A percentile compares a stretch with the other conserved stretches of the same genome.
These are phyloP conservation scores for Mycena rosella DNA, from an alignment of 768 basidiomycete species.

Conservation along the genomic window DNA sequence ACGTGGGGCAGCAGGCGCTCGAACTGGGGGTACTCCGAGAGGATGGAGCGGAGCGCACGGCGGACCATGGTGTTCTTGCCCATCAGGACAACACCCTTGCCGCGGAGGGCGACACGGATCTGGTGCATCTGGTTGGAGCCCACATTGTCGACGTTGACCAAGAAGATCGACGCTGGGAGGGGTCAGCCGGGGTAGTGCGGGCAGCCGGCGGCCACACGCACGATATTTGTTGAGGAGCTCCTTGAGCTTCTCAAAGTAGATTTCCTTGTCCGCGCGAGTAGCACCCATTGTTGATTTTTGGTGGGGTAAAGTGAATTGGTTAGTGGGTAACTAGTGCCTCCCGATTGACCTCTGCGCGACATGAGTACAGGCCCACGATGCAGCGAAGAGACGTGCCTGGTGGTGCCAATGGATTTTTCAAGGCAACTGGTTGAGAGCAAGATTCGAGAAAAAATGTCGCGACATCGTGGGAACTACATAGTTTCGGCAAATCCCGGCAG, in stretches of 20 bases:
- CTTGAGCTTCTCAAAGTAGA: conserved; percentile 95
- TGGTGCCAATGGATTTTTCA: conserved; percentile 96
- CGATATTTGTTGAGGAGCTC: conserved; percentile 91
- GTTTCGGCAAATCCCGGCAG: neutral
- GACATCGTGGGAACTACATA: conserved; percentile 15
- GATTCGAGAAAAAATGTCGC: conserved; percentile 39
- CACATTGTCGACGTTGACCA: conserved; percentile 99
- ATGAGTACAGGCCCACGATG: conserved; percentile 9
- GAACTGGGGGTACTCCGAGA: conserved; percentile 91
- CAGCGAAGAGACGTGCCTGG: conserved; percentile 59
- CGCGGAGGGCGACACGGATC: conserved; percentile 95
- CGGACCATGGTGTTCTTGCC: conserved; percentile 99
- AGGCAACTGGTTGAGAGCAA: conserved; percentile 68
- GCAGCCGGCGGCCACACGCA: conserved; percentile 56
- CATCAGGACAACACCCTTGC: conserved; percentile 97
- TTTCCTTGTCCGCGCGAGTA: conserved; percentile 88
- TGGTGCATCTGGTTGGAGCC: conserved; percentile 99
- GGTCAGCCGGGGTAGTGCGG: conserved; percentile 20
- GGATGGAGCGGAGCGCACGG: conserved; percentile 93
- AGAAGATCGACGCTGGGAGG: conserved; percentile 91
- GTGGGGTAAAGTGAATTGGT: conserved; percentile 38
- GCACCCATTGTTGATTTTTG: conserved; percentile 83
- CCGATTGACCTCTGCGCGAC: conserved; percentile 86
- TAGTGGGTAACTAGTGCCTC: conserved; percentile 75
- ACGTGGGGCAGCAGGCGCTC: conserved; percentile 97